These are phyloP conservation scores for Penicillium thymicola DNA, from an alignment of 2,329 filamentous ascomycete genomes.

Conservation along the genomic window DNA sequence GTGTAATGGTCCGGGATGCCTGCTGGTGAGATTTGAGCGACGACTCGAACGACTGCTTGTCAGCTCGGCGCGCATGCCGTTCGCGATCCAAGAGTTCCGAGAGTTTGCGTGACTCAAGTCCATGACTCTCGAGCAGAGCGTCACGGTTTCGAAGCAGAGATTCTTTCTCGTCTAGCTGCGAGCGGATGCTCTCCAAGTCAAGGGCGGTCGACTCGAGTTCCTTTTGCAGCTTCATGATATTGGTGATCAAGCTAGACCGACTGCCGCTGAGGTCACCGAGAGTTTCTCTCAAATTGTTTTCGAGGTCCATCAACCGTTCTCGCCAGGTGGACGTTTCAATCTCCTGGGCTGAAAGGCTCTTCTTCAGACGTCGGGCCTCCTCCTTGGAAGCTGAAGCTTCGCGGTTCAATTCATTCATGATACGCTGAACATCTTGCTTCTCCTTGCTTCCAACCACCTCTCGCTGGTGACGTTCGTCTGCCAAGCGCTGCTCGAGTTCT, in stretches of 20 bases:
- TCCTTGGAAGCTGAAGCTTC: slow-evolving; percentile 81
- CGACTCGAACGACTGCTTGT: slow-evolving; percentile 82
- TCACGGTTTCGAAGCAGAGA: slow-evolving; percentile 86
- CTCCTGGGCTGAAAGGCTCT: slow-evolving; percentile 77
- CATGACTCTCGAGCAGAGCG: slow-evolving; percentile 79
- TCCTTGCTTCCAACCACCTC: slow-evolving; percentile 83
- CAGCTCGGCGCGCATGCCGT: slow-evolving; percentile 75
- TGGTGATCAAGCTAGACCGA: slow-evolving; percentile 77
- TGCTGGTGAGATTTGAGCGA: slow-evolving; percentile 84
- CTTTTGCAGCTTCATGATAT: slow-evolving; percentile 80
- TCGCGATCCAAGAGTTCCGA: slow-evolving; percentile 90
- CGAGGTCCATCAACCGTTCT: slow-evolving; percentile 82
- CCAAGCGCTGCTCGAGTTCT: slow-evolving; percentile 71
- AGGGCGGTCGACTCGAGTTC: slow-evolving; percentile 81
- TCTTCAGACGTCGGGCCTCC: slow-evolving; percentile 75
- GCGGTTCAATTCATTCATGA: slow-evolving; percentile 87
- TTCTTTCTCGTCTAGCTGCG: slow-evolving; percentile 83
- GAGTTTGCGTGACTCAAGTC: slow-evolving; percentile 78
- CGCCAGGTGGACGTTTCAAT: slow-evolving; percentile 89
- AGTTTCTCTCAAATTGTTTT: slow-evolving; percentile 80
- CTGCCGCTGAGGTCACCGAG: slow-evolving; percentile 86
- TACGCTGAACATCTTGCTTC: slow-evolving; percentile 91
- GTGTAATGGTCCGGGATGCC: slow-evolving; percentile 77
- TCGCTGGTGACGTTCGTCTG: slow-evolving; percentile 77
- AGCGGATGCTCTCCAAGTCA: slow-evolving; percentile 75